A percentile compares a stretch with the other conserved stretches of the same genome.
These are phyloP conservation scores for Ceratocystis alfenasii DNA, from an alignment of 2,329 filamentous ascomycete species.

Conservation along the genomic window DNA sequence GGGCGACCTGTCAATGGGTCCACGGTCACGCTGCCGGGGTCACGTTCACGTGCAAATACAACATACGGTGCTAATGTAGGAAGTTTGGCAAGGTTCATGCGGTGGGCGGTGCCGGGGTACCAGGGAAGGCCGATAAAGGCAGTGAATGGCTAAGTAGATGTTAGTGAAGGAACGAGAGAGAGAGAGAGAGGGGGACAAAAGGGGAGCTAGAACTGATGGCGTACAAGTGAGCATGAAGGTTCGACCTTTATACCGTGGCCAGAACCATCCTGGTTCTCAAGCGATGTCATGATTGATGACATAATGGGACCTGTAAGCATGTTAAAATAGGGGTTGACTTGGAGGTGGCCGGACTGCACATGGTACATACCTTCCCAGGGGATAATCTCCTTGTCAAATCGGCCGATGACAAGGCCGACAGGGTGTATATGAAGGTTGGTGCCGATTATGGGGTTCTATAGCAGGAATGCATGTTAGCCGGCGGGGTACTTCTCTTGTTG, in stretches of 20 bases:
- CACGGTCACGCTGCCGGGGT: conserved; percentile 57
- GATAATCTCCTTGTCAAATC: conserved; percentile 58
- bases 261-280: conserved; percentile 67
- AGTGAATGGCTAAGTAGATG: not conserved
- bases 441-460: conserved; percentile 65
- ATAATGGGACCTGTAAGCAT: conserved; percentile 53
- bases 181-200: conserved; percentile 24
- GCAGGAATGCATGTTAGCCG: conserved; percentile 23
- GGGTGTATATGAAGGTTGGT: conserved; percentile 74
- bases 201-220: conserved; percentile 24
- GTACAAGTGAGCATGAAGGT: conserved; percentile 54
- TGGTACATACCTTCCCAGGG: conserved; percentile 47
- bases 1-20: conserved; percentile 56
- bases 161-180: not conserved
- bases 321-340: not conserved
- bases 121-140: not conserved
- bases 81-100: not conserved
- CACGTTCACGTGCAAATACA: conserved; percentile 59
- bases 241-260: conserved; percentile 80
- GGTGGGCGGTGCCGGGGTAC: conserved; percentile 19
- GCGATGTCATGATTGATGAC: conserved; percentile 62
- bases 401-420: conserved; percentile 44
- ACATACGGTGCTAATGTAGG: conserved; percentile 44
- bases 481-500: not conserved
- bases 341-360: not conserved